Evolutionary conservation across 257 asterid genomes (phyloP), one percentile per base, ranked within the genome.

Genomic region (Anisodus tanguticus): DNA sequence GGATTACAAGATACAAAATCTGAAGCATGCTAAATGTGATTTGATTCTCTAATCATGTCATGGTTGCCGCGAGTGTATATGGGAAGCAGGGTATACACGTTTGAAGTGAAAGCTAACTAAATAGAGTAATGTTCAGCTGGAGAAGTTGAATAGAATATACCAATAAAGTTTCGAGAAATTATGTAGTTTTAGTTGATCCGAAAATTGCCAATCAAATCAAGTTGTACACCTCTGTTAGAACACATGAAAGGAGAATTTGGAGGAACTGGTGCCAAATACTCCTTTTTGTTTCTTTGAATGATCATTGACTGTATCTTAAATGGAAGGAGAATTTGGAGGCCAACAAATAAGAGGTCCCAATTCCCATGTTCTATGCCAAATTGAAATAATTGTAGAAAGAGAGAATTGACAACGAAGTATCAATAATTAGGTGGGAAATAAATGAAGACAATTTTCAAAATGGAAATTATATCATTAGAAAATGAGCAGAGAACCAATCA

Each of bases 1-100:
- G 98, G 99, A 6, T 80, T 91, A 90, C 98, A 93, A 92, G 98
- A 92, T 41, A 79, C 82, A 16, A 87, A 89, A 72, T 82, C 84
- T 43, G 88, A 88, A 87, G 84, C 84, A 64, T 47, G 82, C 39
- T 86, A 83, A 69, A 84, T 35, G 51, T 60, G 60, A 12, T 64
- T 17, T n/a, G 3, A 19, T n/a, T 64, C 59, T 47, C 12, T 47
- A 45, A 7, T 53, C 83, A 53, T 51, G 43, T 71, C 35, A 16
- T 69, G 78, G 78, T 69, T 12, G n/a, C 43, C 0, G 19, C 37
- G 63, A 6, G 6, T 76, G 63, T 49, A 49, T 11, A 76, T 51
- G 45, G 26, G 81, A 26, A 53, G 81, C 63, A 53, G 43, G 45
- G 63, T 13, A 7, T 51, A 51, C 63, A 26, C 47, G 9, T 51